Base-by-base conservation (phyloP, 2,329 filamentous ascomycete species). In the Pseudocercospora vitis region DNA sequence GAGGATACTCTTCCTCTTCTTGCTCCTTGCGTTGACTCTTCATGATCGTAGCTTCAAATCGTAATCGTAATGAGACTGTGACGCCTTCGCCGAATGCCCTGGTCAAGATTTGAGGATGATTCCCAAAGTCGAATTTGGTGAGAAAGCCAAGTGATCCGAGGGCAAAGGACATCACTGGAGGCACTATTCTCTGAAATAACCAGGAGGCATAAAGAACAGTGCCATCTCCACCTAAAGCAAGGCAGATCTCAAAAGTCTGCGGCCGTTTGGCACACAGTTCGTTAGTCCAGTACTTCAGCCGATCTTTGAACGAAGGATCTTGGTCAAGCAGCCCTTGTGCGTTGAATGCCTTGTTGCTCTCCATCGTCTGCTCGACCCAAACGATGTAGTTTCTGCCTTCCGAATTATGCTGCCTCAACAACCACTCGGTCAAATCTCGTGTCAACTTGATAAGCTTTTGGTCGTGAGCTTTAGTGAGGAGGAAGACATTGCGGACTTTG, bases 1-100 rank as follows among this genome's bases (percentile, higher is more conserved):
- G 76, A 28, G 71, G 37, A 56, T 73, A 26, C 32, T 66, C 58
- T 11, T 63, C 53, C 6, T 63, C 58, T 67, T 70, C 52, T 60
- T 70, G 53, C 3, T 65, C 70, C 44, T 75, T 76, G 33, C 70
- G 75, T 65, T 84, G 81, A 55, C 86, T 87, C 61, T 92, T 82
- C 92, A 97, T 96, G 23, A 96, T 82, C 0, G 91, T 96, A 23
- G 88, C 91, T 73, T 97, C 94, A 65, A 99, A 96, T 32, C 94
- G 83, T 56, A 97, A 74, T 37, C 94, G 81, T 57, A 99, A 73
- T 64, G 89, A 95, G 14, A 97, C 89, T 0, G 88, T 94, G 16
- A 97, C 87, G 5, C 94, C 94, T 55, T 95, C 86, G 33, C 76
- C 78, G 62, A 96, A 94, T 0, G 88, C 85, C 39, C 78, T 82